Conservation (phyloP, 306 rosid species). For the barrel medic (Medicago truncatula) region MtrunA17r5.0-ANR NC_053044.1:47978001-47978500, state of each 20-base stretch:
- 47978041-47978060: slow-evolving; percentile 40
- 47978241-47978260: slow-evolving; percentile 40
- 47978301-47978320: slow-evolving; percentile 17
- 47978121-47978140: slow-evolving; percentile 45
- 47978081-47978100: not conserved
- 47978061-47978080: slow-evolving; percentile 46
- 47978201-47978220: slow-evolving; percentile 25
- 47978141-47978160: slow-evolving; percentile 36
- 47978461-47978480: slow-evolving; percentile 11
- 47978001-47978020: not conserved
- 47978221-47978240: slow-evolving; percentile 6
- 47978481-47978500: slow-evolving; percentile 38
- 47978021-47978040: slow-evolving; percentile 23
- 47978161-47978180: slow-evolving; percentile 44
- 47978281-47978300: slow-evolving; percentile 25
- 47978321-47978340: slow-evolving; percentile 13
- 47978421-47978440: slow-evolving; percentile 27
- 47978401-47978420: slow-evolving; percentile 6
- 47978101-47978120: slow-evolving; percentile 18
- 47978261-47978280: slow-evolving; percentile 9
- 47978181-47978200: slow-evolving; percentile 46
- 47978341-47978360: not conserved
- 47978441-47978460: slow-evolving; percentile 15
- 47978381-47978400: slow-evolving; percentile 14
- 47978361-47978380: slow-evolving; percentile 1